A percentile compares a stretch with the other conserved stretches of the same genome.
Conservation (phyloP, 495 filamentous ascomycete species). For the Daldinia bambusicola region DNA sequence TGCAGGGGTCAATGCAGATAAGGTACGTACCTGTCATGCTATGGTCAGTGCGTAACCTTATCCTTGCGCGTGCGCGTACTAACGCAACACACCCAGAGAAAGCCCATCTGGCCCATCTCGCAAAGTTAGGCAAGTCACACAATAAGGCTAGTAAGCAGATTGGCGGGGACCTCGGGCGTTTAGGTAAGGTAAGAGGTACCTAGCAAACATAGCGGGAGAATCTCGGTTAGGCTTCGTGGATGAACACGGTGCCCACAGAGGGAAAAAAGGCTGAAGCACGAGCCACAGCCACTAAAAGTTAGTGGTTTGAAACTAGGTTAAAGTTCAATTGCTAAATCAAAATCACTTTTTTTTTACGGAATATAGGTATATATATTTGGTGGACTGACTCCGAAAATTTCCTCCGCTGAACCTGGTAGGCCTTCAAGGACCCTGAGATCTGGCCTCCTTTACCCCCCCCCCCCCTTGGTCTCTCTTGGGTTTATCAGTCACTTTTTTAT, state of each 20-base stretch:
- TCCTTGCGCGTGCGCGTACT: constrained; percentile 18
- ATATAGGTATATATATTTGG: neutral
- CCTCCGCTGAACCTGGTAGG: constrained; percentile 34
- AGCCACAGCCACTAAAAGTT: constrained; percentile 2
- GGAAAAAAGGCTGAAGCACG: neutral
- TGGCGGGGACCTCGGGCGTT: neutral
- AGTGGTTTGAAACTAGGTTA: neutral
- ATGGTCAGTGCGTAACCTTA: neutral
- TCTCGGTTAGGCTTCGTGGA: constrained; percentile 11
- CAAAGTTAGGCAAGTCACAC: neutral
- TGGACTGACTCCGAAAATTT: constrained; percentile 37
- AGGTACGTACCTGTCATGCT: constrained; percentile 23
- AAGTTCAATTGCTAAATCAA: constrained; percentile 25
- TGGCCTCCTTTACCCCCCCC: constrained; percentile 43
- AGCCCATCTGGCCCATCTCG: neutral
- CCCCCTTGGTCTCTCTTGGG: constrained; percentile 20
- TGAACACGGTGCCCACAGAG: neutral
- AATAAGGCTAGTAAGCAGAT: constrained; percentile 21
- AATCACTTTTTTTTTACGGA: constrained; percentile 26
- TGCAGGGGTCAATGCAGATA: constrained; percentile 30
- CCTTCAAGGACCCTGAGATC: constrained; percentile 46
- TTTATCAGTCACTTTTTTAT: constrained; percentile 28
- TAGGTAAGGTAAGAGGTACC: neutral
- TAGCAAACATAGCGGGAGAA: constrained; percentile 28
- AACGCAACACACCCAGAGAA: neutral